Evolutionary conservation across 345 rosid genomes (phyloP), one percentile per base, ranked within the genome.

Genomic region (Gynandropsis gynandra): DNA sequence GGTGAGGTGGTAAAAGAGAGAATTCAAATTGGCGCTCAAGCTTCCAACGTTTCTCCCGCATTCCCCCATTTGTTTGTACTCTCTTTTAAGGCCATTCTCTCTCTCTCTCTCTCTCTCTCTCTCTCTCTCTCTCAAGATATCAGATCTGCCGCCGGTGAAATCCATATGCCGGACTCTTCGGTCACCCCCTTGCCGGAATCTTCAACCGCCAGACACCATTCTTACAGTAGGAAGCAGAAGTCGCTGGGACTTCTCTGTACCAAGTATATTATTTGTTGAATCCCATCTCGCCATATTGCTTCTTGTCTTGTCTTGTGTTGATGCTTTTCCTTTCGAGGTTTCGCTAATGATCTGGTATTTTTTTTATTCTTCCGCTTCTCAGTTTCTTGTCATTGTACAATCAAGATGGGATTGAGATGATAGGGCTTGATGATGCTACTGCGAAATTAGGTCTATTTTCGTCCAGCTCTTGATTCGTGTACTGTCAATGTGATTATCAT

Each of bases 391-490:
- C 74, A 45, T 38, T 89, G 56, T 89, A 89, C 33, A 76, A 86
- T 56, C 78, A 70, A 32, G 81, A 81, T 3, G 94, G 74, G 15
- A 69, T 74, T 37, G 88, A 86, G n/a, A 65, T 48, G 45, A 72
- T 89, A 37, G 89, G 95, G 14, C 95, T 89, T 8, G 95, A 89
- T n/a, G 94, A 86, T 5, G 95, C 97, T 10, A 88, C 97, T 1
- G 27, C 52, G 0, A 74, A 63, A 83, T 66, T 89, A 80, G 97
- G 97, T 85, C 4, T 24, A 2, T 24, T 1, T 1, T 14, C 5
- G 3, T 18, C 5, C 52, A 7, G 56, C n/a, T 9, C 14, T 29
- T 8, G 44, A 2, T 36, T 10, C 31, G 5, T 11, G 12, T 11
- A 17, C 8, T 20, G 2, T 24, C 29, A 5, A 24, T 34, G 6